Evolutionary conservation across 176 grass and related monocot genomes (phyloP), one percentile per base, ranked within the genome.

Genomic region (Neostapfia colusana): DNA sequence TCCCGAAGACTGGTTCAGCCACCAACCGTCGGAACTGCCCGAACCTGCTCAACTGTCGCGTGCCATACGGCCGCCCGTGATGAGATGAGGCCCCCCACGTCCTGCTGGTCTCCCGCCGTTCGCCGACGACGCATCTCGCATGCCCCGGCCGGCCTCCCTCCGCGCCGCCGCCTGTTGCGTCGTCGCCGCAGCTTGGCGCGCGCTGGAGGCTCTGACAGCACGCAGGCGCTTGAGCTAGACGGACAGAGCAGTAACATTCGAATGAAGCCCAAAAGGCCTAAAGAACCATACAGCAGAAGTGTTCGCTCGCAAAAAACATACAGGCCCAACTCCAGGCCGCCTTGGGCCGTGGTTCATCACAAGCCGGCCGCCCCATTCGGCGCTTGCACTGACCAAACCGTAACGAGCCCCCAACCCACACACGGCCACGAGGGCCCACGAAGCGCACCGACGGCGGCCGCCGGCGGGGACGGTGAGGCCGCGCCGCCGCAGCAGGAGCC

Each of bases 391-490:
- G 80, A 23, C 10, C 26, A 53, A 66, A 53, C 31, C 34, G 39
- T 36, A 53, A 25, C 39, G 37, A 57, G 37, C 49, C 31, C 31
- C 31, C 31, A 39, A 39, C 34, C 46, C 42, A 28, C 73, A 46
- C 57, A 16, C 56, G 10, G 43, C 7, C 60, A 75, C 46, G 12
- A 35, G n/a, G n/a, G n/a, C n/a, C 35, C 35, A 11, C 50, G 7
- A 21, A n/a, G 70, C 70, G 63, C 27, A 72, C 45, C 38, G 14
- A 93, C 87, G 90, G 72, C 87, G 45, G 72, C 63, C 72, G 50
- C 83, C 28, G 31, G 31, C 31, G 70, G 79, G 67, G 69, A 90
- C 53, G 76, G 67, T 25, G 72, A 79, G 61, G 17, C 60, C 25
- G 68, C 62, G 64, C 46, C 83, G 50, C 50, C 63, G 69, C 27